A percentile compares a stretch with the other conserved stretches of the same genome.
Conservation (phyloP, 2,329 filamentous ascomycete genomes). For the Exophiala xenobiotica region DNA sequence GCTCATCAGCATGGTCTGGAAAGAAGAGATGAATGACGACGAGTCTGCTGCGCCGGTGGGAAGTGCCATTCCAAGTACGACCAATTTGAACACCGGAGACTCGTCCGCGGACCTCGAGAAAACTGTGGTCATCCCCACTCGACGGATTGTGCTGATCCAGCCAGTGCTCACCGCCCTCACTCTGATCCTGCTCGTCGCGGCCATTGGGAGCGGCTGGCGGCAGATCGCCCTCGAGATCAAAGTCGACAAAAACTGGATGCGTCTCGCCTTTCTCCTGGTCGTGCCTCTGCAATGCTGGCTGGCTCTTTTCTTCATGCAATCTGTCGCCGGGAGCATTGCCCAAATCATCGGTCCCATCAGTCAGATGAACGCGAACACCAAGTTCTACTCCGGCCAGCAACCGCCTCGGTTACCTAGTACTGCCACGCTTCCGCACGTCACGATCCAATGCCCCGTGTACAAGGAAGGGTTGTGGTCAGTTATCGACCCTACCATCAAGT, state of each 20-base stretch:
- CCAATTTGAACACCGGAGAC: constrained; percentile 12
- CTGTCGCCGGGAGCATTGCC: constrained; percentile 41
- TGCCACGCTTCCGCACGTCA: constrained; percentile 51
- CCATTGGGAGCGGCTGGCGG: constrained; percentile 58
- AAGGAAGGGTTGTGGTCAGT: constrained; percentile 76
- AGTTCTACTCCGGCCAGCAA: constrained; percentile 46
- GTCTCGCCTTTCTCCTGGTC: constrained; percentile 55
- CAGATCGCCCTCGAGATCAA: constrained; percentile 55
- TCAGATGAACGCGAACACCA: constrained; percentile 46
- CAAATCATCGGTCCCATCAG: constrained; percentile 47
- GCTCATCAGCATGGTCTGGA: constrained; percentile 36
- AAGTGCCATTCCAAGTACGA: constrained; percentile 23
- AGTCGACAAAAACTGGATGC: constrained; percentile 54
- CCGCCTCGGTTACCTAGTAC: constrained; percentile 38
- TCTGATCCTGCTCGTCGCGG: constrained; percentile 52
- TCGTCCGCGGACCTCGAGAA: constrained; percentile 37
- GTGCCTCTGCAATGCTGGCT: constrained; percentile 60
- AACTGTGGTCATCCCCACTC: constrained; percentile 42
- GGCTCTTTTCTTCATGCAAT: constrained; percentile 51
- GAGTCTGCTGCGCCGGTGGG: constrained; percentile 35
- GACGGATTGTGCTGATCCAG: constrained; percentile 57
- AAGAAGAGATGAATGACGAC: constrained; percentile 42
- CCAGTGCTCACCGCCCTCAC: constrained; percentile 55
- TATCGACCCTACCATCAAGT: constrained; percentile 57
- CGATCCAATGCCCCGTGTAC: constrained; percentile 84